phyloP scores from a whole-genome alignment of 139 green algal species.

The Eudorina sp. region DNA sequence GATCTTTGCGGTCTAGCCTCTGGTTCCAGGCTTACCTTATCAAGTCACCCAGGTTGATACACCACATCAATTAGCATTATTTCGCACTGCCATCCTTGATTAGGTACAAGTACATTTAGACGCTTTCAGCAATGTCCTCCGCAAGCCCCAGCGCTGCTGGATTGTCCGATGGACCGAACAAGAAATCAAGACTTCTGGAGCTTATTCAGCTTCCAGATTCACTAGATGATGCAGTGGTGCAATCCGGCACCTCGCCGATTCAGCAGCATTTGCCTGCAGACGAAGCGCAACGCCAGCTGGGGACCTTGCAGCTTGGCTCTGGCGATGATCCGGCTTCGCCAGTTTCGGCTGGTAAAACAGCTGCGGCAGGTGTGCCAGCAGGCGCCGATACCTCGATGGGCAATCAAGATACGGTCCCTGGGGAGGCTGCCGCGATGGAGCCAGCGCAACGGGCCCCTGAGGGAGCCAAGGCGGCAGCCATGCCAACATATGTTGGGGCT shows the following conservation, averaged over 20 bases:
- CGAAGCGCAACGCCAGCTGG: slow-evolving; percentile 20
- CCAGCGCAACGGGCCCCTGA: not conserved
- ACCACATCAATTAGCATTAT: no score
- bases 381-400: not conserved
- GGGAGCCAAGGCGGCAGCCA: not conserved
- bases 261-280: slow-evolving; percentile 24
- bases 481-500: not conserved
- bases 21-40: no score
- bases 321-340: slow-evolving; percentile 2
- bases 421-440: not conserved
- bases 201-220: slow-evolving; percentile 15
- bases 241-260: not conserved
- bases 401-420: not conserved
- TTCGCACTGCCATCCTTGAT: no score
- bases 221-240: slow-evolving; percentile 27
- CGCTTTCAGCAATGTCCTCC: no score
- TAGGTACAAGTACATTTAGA: no score
- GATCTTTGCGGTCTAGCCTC: no score
- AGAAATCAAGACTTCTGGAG: slow-evolving; percentile 18
- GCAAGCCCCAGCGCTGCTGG: not conserved
- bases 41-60: no score
- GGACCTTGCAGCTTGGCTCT: slow-evolving; percentile 32
- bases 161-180: slow-evolving; percentile 8
- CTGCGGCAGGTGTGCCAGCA: not conserved
- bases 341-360: not conserved